Conservation (phyloP, 148 eudicot genomes). For the Euryodendron excelsum region DNA sequence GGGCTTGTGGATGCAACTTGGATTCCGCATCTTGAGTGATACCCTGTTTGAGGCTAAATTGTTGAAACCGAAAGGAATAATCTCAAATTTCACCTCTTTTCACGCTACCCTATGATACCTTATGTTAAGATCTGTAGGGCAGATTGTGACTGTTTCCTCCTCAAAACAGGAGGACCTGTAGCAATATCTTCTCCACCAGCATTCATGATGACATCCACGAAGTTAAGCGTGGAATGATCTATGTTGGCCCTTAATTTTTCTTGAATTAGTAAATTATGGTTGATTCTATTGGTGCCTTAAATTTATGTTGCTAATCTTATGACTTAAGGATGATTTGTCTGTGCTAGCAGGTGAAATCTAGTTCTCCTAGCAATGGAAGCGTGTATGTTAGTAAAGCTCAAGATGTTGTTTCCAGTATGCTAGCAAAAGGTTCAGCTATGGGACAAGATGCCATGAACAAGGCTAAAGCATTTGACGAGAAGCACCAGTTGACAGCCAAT, state of each 20-base stretch:
- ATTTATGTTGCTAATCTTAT: background rate
- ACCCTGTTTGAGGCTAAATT: background rate
- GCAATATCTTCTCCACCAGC: background rate
- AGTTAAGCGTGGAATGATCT: background rate
- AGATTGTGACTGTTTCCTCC: background rate
- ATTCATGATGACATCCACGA: background rate
- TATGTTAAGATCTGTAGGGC: background rate
- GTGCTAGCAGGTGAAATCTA: conserved; percentile 41
- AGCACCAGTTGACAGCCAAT: conserved; percentile 78
- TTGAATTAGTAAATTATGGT: background rate
- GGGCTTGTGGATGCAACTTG: background rate
- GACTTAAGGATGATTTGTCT: conserved; percentile 1
- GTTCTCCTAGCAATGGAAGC: conserved; percentile 51
- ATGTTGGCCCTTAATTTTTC: background rate
- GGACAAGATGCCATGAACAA: conserved; percentile 85
- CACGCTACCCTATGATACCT: too few relatives aligned
- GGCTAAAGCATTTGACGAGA: conserved; percentile 96
- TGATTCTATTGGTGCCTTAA: background rate
- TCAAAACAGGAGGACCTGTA: background rate
- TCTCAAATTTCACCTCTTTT: too few relatives aligned
- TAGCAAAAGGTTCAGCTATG: conserved; percentile 91
- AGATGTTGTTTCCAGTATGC: conserved; percentile 85
- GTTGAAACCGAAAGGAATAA: background rate
- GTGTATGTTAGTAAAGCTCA: conserved; percentile 83
- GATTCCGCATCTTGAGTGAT: background rate